Evolutionary conservation across 2,329 filamentous ascomycete genomes (phyloP).

Genomic region (Sporothrix variecibatus): DNA sequence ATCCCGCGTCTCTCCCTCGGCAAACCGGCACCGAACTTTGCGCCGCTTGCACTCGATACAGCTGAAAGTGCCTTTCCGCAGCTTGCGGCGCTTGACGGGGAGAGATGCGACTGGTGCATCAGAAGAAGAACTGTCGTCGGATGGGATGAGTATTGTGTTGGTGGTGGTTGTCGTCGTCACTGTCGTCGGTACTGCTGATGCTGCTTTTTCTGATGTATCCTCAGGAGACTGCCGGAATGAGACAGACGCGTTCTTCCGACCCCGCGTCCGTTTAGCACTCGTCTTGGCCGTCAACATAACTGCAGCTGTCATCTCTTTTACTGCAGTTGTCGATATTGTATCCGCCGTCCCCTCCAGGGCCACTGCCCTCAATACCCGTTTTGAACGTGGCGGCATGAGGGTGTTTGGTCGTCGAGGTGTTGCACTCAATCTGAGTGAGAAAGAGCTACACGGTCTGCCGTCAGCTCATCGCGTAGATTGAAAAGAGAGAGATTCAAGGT

Average conservation of each 20-base stretch:
- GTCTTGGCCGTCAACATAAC: not conserved
- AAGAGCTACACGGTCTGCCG: not conserved
- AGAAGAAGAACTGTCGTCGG: slow-evolving; percentile 7
- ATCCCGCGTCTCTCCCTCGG: not conserved
- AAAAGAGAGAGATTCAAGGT: not conserved
- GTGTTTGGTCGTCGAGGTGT: not conserved
- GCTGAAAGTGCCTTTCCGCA: slow-evolving; percentile 57
- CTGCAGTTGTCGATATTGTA: not conserved
- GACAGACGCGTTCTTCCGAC: not conserved
- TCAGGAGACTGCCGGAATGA: not conserved
- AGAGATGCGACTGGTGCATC: not conserved
- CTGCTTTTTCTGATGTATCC: not conserved
- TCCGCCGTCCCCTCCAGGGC: not conserved
- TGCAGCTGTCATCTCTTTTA: not conserved
- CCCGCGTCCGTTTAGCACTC: not conserved
- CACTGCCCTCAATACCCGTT: not conserved
- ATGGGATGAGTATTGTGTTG: not conserved
- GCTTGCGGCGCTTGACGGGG: slow-evolving; percentile 22
- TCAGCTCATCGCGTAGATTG: not conserved
- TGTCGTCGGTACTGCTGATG: not conserved
- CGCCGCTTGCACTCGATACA: slow-evolving; percentile 57
- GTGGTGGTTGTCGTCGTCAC: not conserved
- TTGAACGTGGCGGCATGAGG: slow-evolving; percentile 10
- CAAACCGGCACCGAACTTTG: slow-evolving; percentile 53
- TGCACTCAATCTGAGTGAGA: not conserved